Evolutionary conservation across 768 basidiomycete species (phyloP), one percentile per base, ranked within the genome.

Genomic region (Tephrocybe sp.): DNA sequence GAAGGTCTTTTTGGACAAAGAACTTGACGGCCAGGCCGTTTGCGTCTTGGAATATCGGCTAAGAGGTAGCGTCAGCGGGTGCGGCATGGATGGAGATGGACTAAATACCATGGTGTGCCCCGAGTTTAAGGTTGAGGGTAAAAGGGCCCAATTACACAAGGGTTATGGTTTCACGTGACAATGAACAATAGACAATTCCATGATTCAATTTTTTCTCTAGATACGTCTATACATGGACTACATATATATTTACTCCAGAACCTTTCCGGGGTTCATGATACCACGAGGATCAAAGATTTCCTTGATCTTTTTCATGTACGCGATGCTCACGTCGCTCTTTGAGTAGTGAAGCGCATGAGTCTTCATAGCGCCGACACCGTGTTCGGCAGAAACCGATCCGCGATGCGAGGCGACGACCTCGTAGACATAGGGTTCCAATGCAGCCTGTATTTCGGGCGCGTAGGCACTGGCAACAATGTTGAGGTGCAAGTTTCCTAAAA

Each of bases 291-390:
- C 96, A 65, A 98, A 94, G 22, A 94, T 64, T 12, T 78, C 66
- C 69, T 98, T 98, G 62, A 99, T 84, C 68, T 78, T 85, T 70
- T 80, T 87, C 96, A 99, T 99, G 75, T 85, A 73, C 43, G 80
- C 87, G 58, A 98, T 87, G 63, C 87, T 91, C 19, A 82, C 78
- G 7, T 76, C 72, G 53, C 72, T 78, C 71, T 98, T 97, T 5
- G 92, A 92, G 69, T 97, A 98, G 34, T 78, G 78, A 17, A 98
- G 80, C 13, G 92, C 91, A 49, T 88, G 84, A 0, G 89, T 88
- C 73, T 98, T 98, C 89, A 92, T 92, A 0, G 86, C 79, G n/a
- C 96, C 95, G 47, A 99, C 85, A 5, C 96, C 96, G 66, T 99
- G 96, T 64, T 99, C 96, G 1, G 96, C 96, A 5, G 95, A 98